Evolutionary conservation across 768 basidiomycete species (phyloP).

Genomic region (Galerina sulciceps): DNA sequence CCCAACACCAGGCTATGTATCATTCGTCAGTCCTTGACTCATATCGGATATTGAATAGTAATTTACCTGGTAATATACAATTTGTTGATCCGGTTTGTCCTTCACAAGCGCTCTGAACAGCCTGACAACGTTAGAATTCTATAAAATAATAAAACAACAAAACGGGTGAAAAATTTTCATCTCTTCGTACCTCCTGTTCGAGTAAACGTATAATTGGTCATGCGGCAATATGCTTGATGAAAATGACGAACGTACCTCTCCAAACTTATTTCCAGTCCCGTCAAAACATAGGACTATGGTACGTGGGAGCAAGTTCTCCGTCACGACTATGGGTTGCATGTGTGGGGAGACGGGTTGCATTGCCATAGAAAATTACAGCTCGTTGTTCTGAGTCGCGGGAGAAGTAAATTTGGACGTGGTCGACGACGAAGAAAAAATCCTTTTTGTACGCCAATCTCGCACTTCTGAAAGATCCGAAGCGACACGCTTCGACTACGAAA

Average conservation of each 20-base stretch:
- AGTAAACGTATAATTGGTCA: background rate
- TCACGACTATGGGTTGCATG: background rate
- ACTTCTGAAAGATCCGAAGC: no score
- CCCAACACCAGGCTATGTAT: conserved; percentile 10
- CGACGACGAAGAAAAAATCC: no score
- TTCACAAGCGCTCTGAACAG: conserved; percentile 52
- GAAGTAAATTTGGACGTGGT: no score
- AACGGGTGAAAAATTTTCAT: no score
- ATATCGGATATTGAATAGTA: background rate
- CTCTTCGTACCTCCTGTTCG: conserved; percentile 1
- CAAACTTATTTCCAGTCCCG: conserved; percentile 34
- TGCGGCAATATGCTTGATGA: background rate
- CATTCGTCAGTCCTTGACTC: background rate
- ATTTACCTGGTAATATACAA: conserved; percentile 57
- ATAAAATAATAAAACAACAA: background rate
- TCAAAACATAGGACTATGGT: conserved; percentile 32
- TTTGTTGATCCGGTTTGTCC: conserved; percentile 45
- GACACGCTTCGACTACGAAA: no score
- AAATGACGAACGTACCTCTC: conserved; percentile 19
- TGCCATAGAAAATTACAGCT: no score
- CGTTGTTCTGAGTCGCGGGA: no score
- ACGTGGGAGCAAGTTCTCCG: background rate
- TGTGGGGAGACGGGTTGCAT: background rate
- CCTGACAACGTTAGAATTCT: conserved; percentile 53
- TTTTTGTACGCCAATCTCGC: no score